Base-by-base conservation (phyloP, 2,329 filamentous ascomycete genomes). In the Neonectria sp. region DNA sequence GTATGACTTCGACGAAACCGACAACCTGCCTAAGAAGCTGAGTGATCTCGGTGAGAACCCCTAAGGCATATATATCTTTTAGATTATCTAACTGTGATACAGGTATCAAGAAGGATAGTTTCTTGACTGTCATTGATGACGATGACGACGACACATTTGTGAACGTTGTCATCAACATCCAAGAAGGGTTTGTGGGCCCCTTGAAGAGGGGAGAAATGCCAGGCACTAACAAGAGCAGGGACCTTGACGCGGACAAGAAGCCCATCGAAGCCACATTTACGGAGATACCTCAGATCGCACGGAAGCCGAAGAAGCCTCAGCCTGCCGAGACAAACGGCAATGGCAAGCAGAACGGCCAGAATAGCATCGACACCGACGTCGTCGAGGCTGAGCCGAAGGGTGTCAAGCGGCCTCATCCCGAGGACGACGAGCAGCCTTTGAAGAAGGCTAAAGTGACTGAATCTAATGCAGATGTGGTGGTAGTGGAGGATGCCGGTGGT, bases 111-210 rank as follows among this genome's bases (percentile, higher is more conserved):
- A 84, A 88, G 27, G 93, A 93, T 70, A 91, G 88, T 59, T 95
- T 97, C 78, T 81, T 98, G 70, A 97, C 93, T 0, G 84, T 98
- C 59, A 91, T 92, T n/a, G 96, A 97, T 63, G 92, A 94, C 53
- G 92, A 95, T 60, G 92, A 94, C 48, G 86, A 92, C 1, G 86
- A 89, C 55, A 87, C 92, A 0, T 91, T 93, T 67, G 92, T 97
- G 62, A 95, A 98, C 70, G 86, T 98, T 2, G 87, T 95, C 58
- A 84, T 98, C 15, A 88, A 89, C 70, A 85, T 94, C 60, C 86
- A 90, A 73, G 86, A 90, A 78, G 83, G 86, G 88, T 91, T 84
- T 60, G 87, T 81, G 55, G 15, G 11, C 29, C 9, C 59, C 29
- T 37, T 17, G 15, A 12, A 51, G 35, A 35, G 51, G 15, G 35